Base-by-base conservation (phyloP, 2,329 filamentous ascomycete species). In the Didymella keratinophila region DNA sequence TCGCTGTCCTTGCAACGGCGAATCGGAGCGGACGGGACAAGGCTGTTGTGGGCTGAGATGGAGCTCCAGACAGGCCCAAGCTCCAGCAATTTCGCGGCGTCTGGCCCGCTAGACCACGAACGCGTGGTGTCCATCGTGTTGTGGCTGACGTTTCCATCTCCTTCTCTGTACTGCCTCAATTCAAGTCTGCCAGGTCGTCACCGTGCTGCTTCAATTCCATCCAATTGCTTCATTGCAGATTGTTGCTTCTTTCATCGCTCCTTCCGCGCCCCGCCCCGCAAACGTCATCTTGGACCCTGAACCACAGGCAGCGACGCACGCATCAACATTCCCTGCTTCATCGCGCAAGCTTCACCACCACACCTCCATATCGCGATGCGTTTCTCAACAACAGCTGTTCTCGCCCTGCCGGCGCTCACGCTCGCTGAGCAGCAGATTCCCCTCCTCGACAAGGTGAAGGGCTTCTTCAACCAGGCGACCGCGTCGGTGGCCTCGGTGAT, bases 361-460 rank as follows among this genome's bases (percentile, higher is more conserved):
- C 57, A 60, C 53, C 30, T 37, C 60, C 55, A 65, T 18, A 83
- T 52, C 65, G 70, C 49, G 39, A 76, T 87, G 85, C 84, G 83
- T 78, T 76, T 84, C 76, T 79, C 81, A 55, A 77, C 79, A 54
- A 68, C 83, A 56, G 71, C 84, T 64, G 71, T 84, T 46, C 76
- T 87, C 69, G 78, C 81, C 76, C 78, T 83, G 43, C 82, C 84
- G 60, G 80, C 82, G 62, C 73, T 82, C 48, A 75, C 80, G 25
- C 68, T 77, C 62, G 84, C 84, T 47, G 81, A 87, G 73, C 80
- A 86, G 67, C 86, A 88, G 72, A 74, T 84, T 39, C 85, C 86
- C 32, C 78, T 91, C 68, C 78, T 90, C 62, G 85, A 87, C 71
- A 86, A 87, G 74, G 76, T 85, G 52, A 82, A 83, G 69, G 80